Evolutionary conservation across 495 filamentous ascomycete species (phyloP), one percentile per base, ranked within the genome.

Genomic region (Penicillium crystallinum): DNA sequence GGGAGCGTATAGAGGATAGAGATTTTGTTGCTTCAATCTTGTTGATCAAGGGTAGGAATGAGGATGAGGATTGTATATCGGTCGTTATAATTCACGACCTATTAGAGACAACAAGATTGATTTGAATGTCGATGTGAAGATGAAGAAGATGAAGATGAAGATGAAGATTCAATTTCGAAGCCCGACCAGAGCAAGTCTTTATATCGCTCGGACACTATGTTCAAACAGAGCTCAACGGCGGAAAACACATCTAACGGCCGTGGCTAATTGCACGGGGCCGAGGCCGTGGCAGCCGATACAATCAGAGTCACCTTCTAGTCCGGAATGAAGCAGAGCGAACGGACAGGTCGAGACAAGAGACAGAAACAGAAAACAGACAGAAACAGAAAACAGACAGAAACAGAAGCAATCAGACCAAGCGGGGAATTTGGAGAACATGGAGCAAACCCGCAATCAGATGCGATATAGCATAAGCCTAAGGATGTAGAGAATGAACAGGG

Each of bases 301-400:
- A 65, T 62, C 54, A 57, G 40, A 52, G 23, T 15, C 2, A 5
- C 38, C 4, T 23, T 15, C 18, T 30, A 23, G 37, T 7, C n/a
- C 62, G 59, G 62, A 49, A 59, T 22, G 52, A 46, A 27, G 46
- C 62, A 65, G 53, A 55, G 52, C 61, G 55, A 64, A 65, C 59
- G 59, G 19, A 35, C 52, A 37, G 49, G n/a, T 36, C 38, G 39
- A 56, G 40, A 56, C 38, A 40, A 41, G 19, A 44, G 43, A n/a
- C n/a, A n/a, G n/a, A n/a, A 50, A 22, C 11, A 14, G 11, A 30
- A 29, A 18, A 37, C 33, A n/a, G n/a, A n/a, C n/a, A 48, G 46
- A 38, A 50, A 22, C 11, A 14, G 11, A 30, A 29, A 18, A 37
- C 33, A 48, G 46, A 37, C 33, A 48, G 46, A 38, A 35, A 37